phyloP scores from a whole-genome alignment of 2,329 filamentous ascomycete genomes.

The Cladophialophora exuberans region DNA sequence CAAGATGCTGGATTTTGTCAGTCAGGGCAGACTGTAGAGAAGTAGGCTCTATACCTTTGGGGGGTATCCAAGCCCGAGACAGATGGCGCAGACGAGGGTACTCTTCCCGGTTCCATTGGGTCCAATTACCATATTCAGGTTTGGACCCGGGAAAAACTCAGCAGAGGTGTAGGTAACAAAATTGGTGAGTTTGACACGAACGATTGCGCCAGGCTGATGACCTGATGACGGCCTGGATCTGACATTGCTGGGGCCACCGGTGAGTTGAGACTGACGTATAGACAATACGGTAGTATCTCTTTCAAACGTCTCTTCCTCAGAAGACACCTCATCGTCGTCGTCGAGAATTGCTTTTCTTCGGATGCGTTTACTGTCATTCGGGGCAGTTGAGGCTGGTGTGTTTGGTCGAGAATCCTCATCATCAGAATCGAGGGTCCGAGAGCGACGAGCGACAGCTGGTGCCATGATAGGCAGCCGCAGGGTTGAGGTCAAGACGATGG shows the following conservation, averaged over 20 bases:
- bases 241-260: background rate
- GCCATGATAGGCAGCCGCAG: conserved; percentile 17
- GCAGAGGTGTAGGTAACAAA: conserved; percentile 95
- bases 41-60: conserved; percentile 55
- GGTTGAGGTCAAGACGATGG: background rate
- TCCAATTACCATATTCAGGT: conserved; percentile 96
- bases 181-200: conserved; percentile 81
- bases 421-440: conserved; percentile 27
- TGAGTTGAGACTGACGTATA: background rate
- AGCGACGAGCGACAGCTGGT: conserved; percentile 21
- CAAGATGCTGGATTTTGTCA: conserved; percentile 67
- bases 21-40: no score
- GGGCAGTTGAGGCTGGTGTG: conserved; percentile 32
- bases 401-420: conserved; percentile 30
- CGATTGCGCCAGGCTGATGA: conserved; percentile 77
- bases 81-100: conserved; percentile 95
- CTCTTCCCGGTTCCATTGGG: conserved; percentile 99
- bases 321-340: conserved; percentile 27
- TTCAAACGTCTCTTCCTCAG: background rate
- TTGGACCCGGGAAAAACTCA: conserved; percentile 88
- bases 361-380: conserved; percentile 32
- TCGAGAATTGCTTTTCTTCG: conserved; percentile 19
- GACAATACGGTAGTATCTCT: background rate
- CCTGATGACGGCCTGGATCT: background rate
- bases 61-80: conserved; percentile 83